Base-by-base conservation (phyloP, 2,329 filamentous ascomycete species). In the Cytospora paraplurivora region DNA sequence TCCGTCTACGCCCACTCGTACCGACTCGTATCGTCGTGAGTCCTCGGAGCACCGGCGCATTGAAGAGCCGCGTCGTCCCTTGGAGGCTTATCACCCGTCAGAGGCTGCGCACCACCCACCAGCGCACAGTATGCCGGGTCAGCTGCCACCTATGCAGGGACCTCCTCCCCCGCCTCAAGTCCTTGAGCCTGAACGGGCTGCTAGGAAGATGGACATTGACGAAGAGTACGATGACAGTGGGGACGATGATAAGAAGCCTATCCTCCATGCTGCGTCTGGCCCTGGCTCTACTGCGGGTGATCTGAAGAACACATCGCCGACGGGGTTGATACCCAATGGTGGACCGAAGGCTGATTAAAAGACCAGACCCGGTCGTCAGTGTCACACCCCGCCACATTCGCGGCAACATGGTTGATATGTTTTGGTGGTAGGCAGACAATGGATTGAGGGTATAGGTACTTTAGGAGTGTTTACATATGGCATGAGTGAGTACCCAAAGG, bases 161-260 rank as follows among this genome's bases (percentile, higher is more conserved):
- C 79, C 85, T 37, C 81, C 83, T 7, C 63, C 59, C n/a, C 63
- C 63, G 27, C 61, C 64, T 8, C 79, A 82, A 21, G 76, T 82
- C 19, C 88, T 88, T 63, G 94, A 98, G 77, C 91, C 93, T 11
- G 87, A 90, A 75, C 80, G 87, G 59, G 93, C 95, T 38, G 92
- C 93, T 21, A 85, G 95, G 27, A 96, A 96, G 76, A 96, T 99
- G 87, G 94, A 98, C 7, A 91, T 98, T 21, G 93, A 99, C 69
- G 95, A 99, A 75, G 91, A 98, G 74, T 98, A 99, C 71, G 94
- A 98, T 74, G 94, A 98, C 71, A 94, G 93, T 63, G 92, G 87
- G 5, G 93, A 96, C 68, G 94, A 97, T 65, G 90, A 95, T 63
- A 88, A 89, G 78, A 89, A 89, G 74, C 73, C 75, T 1, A 74